Percentiles rank a stretch among this genome's conserved stretches.
These are phyloP conservation scores for Eragrostis curvula DNA, from an alignment of 176 grass and related monocot species.

Conservation along the genomic window DNA sequence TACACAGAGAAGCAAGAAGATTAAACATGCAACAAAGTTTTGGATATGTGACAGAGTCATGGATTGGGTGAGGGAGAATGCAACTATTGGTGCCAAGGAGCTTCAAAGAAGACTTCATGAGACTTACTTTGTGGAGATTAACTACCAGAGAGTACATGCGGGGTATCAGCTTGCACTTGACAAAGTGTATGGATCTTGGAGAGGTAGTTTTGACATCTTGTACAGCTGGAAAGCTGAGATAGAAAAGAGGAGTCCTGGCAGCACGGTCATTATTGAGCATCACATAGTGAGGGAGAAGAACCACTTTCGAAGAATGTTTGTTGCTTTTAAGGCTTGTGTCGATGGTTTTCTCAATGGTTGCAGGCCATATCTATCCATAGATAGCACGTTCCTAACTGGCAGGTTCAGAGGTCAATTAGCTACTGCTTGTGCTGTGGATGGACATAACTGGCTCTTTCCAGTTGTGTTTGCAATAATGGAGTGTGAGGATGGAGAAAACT, in stretches of 20 bases:
- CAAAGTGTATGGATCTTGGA: neutral
- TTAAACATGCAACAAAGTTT: neutral
- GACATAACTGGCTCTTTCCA: constrained; percentile 18
- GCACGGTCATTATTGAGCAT: neutral
- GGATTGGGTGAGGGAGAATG: neutral
- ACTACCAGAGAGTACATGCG: no score
- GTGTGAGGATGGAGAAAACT: neutral
- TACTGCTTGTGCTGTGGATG: constrained; percentile 13
- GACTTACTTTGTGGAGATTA: neutral
- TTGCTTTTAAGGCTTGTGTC: no score
- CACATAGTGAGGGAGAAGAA: neutral
- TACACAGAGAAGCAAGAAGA: neutral
- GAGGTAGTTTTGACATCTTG: neutral
- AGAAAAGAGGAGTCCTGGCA: neutral
- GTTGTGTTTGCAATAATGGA: constrained; percentile 11
- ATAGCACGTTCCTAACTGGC: neutral
- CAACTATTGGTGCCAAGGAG: neutral
- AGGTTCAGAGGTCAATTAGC: neutral
- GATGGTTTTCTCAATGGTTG: no score
- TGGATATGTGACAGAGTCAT: neutral
- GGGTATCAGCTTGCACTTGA: neutral
- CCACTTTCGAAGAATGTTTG: no score
- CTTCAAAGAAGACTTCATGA: neutral
- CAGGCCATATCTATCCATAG: no score
- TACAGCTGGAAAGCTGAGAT: constrained; percentile 2